Conservation (phyloP, 805 yeast species). For the Isabelozyma heimii region DNA sequence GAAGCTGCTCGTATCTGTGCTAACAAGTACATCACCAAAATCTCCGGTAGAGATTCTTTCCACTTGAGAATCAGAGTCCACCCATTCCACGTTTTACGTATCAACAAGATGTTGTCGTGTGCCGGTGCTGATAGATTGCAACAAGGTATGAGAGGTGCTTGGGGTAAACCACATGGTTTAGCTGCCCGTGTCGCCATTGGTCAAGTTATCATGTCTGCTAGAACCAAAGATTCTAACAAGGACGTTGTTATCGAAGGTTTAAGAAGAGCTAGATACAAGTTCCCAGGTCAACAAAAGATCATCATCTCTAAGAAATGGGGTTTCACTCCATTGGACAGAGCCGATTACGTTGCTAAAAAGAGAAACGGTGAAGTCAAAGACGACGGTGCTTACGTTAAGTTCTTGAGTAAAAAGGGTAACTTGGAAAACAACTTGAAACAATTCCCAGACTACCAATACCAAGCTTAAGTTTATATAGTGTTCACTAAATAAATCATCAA, state of each 20-base stretch:
- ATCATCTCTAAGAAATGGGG: slow-evolving; percentile 99
- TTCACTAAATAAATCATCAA: neutral
- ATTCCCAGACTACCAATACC: slow-evolving; percentile 84
- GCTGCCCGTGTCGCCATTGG: slow-evolving; percentile 99
- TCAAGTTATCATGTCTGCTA: slow-evolving; percentile 95
- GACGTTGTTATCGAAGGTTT: slow-evolving; percentile 97
- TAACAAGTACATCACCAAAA: slow-evolving; percentile 97
- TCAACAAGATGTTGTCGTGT: slow-evolving; percentile 99
- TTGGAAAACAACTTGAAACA: slow-evolving; percentile 86
- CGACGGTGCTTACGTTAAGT: slow-evolving; percentile 99
- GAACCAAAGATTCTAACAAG: slow-evolving; percentile 98
- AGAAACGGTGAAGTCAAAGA: slow-evolving; percentile 98
- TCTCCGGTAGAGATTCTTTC: slow-evolving; percentile 99
- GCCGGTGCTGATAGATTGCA: slow-evolving; percentile 99
- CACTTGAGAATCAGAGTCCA: slow-evolving; percentile 99
- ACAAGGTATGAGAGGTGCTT: slow-evolving; percentile 99
- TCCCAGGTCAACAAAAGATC: slow-evolving; percentile 99
- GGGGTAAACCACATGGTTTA: slow-evolving; percentile 99
- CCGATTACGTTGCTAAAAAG: slow-evolving; percentile 90
- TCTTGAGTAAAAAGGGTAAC: slow-evolving; percentile 95
- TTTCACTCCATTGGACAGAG: slow-evolving; percentile 99
- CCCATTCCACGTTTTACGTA: slow-evolving; percentile 99
- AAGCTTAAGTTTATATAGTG: slow-evolving; percentile 31
- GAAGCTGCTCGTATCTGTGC: slow-evolving; percentile 99
- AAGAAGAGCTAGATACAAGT: slow-evolving; percentile 99